Base-by-base conservation (phyloP, 2,329 filamentous ascomycete genomes). In the Westerdykella ornata region DNA sequence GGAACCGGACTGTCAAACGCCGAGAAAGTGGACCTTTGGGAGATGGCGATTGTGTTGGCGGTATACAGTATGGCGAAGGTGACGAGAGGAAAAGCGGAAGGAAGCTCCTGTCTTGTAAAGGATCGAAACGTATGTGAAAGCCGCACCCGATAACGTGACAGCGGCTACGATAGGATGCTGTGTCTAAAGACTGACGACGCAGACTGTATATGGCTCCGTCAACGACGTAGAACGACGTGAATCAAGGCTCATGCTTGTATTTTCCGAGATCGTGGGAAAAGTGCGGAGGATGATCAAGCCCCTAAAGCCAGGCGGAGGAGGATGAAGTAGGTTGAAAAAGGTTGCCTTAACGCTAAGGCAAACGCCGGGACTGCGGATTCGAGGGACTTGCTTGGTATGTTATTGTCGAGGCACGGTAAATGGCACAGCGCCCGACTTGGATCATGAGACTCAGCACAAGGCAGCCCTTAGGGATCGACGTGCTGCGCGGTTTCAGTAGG, bases 401-500 rank as follows among this genome's bases (percentile, higher is more conserved):
- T 47, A 37, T 43, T 41, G 5, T 37, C 20, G 45, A 48, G 40
- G 39, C 39, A 42, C 39, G 29, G 37, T 17, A 14, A 12, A 36
- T 26, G 39, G 43, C 39, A 37, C 35, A 37, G 42, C 14, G 32
- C 13, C 40, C 42, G 22, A 18, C 26, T 8, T 43, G 41, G 35
- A 45, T 37, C 35, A 20, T 33, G 30, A 36, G 13, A 37, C 30
- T 38, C 31, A 36, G 30, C 15, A 34, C 6, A 28, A 41, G 34
- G 37, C 18, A 26, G 33, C 17, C 38, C 29, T 20, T 16, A 41
- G 31, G 20, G 43, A 48, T 46, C 37, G 31, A 45, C 35, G 48
- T 48, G 49, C 43, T 36, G 40, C 37, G 35, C 30, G 33, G 44
- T 48, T 48, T 43, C 44, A 43, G 39, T n/a, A 37, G 30, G 39